Conservation (phyloP, 164 flowering plant species). For the Chimonanthus salicifolius region DNA sequence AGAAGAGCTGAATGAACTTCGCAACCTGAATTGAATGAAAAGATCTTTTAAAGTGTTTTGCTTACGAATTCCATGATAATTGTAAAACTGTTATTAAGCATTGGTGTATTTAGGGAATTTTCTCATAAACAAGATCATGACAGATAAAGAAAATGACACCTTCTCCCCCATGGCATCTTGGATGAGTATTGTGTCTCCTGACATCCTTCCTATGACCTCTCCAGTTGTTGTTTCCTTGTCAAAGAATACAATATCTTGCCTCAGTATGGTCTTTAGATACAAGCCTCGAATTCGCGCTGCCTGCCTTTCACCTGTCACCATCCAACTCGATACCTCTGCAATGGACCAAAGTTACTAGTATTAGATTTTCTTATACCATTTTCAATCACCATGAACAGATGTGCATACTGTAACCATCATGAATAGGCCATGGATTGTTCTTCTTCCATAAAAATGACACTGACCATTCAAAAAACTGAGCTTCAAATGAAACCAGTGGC, state of each 20-base stretch:
- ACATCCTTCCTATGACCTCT: constrained; percentile 63
- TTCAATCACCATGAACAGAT: neutral
- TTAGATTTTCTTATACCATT: too few species aligned
- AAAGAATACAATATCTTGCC: constrained; percentile 60
- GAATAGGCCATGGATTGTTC: neutral
- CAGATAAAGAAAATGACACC: constrained; percentile 17
- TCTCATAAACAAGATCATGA: too few species aligned
- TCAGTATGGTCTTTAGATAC: constrained; percentile 48
- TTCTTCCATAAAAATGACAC: neutral
- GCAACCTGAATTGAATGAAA: neutral
- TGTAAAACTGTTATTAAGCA: neutral
- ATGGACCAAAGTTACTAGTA: neutral
- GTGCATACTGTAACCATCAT: neutral
- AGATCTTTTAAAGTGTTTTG: neutral
- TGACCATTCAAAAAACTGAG: neutral
- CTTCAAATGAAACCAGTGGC: neutral
- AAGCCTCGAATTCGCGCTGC: constrained; percentile 41
- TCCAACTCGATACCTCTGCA: constrained; percentile 59
- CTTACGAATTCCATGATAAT: neutral
- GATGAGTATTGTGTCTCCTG: constrained; percentile 61
- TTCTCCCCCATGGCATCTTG: constrained; percentile 75
- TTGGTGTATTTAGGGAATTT: neutral
- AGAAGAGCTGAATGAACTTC: constrained; percentile 6
- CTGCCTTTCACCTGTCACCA: constrained; percentile 55
- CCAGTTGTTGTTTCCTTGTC: constrained; percentile 62